Evolutionary conservation across 768 basidiomycete species (phyloP), one percentile per base, ranked within the genome.

Genomic region (Amanita polypyramis): DNA sequence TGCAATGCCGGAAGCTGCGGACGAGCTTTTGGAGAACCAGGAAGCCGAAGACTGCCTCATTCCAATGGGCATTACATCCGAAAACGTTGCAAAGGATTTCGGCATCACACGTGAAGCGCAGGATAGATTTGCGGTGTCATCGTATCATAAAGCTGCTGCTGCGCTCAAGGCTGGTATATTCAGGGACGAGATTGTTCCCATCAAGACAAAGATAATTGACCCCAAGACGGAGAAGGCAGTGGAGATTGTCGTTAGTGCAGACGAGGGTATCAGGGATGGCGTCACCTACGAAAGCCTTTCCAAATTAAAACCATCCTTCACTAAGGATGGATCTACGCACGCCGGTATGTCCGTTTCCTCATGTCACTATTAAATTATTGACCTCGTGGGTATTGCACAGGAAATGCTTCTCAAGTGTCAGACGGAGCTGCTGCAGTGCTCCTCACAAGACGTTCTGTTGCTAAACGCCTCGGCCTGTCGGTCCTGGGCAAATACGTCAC

Each of bases 41-140:
- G 81, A 85, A 54, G 77, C 90, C 2, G 76, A 76, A 50, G 90
- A 93, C 67, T 92, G 89, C 60, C 71, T 85, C 21, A 69, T 88
- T 50, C 89, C 89, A 37, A 91, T 91, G 88, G 93, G 92, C 30
- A 82, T 93, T 69, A 93, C 93, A 15, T 90, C 86, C n/a, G 91
- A 94, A 70, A 92, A 92, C 61, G 89, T 93, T 54, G 88, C 92
- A 10, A 62, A 71, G 42, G 80, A 90, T 47, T 94, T 75, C 64
- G 69, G 70, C 51, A 78, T 95, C 61, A 70, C 82, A 23, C 84
- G 93, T 45, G 70, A 72, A 41, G 66, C 63, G n/a, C 89, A 94
- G 66, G 93, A 95, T 69, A 75, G 72, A 48, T 93, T 94, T 57
- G 82, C 92, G 5, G 89, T 89, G 11, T 63, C 70, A 37, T 92